Evolutionary conservation across 106 monocot genomes (phyloP), one percentile per base, ranked within the genome.

Genomic region (Acanthochlamys bracteata): DNA sequence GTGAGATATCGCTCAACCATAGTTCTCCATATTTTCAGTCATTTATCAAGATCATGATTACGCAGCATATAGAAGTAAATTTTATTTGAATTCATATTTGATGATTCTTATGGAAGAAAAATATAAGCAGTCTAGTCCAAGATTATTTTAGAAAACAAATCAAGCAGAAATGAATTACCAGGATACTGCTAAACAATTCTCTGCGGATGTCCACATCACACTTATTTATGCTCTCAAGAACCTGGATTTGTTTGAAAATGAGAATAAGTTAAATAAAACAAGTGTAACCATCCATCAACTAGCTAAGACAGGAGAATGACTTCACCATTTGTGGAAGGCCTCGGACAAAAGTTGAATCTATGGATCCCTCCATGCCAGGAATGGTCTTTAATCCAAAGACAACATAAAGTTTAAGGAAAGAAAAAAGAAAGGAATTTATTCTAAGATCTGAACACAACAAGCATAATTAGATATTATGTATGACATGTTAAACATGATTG

Each of bases 191-290:
- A 47, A 87, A 90, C n/a, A 95, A 59, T 77, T 95, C 95, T 78
- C 87, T 86, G 55, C 87, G 78, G 24, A 95, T 95, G 66, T 95
- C 95, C 57, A 76, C 95, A 41, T 95, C 95, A 80, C 90, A 95
- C 60, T 74, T 95, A 67, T 95, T 95, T 77, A 95, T 90, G 78
- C 90, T 87, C 64, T 95, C 95, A 47, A 95, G 80, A 67, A 95
- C 90, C 95, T 95, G 64, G 15, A 42, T 20, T 58, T 20, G 39
- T 41, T 43, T 39, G 20, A 45, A 39, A 60, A 69, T 11, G 25
- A 19, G 59, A 59, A 64, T 15, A 39, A 56, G 0, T 46, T 49
- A 43, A 77, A 62, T 13, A 42, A 41, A 0, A 20, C 1, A 24
- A 45, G 53, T 41, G 23, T 59, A 24, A 41, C 55, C 42, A 24